Conservation (phyloP, 2,329 filamentous ascomycete genomes). For the Thielaviopsis musarum region DNA sequence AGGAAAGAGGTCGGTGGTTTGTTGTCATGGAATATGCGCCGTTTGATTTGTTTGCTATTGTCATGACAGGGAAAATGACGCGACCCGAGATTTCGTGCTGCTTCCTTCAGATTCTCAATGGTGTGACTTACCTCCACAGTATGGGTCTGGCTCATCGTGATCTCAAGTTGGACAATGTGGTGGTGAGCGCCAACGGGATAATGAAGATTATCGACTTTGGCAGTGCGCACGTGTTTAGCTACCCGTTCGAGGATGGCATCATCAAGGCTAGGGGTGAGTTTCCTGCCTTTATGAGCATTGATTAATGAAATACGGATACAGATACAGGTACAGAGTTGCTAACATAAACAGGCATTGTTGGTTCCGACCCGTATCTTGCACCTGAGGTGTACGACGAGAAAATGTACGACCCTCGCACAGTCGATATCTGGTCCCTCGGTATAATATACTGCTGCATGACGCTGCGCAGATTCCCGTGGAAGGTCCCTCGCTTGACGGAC, state of each 20-base stretch:
- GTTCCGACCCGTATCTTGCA: slow-evolving; percentile 87
- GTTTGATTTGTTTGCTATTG: slow-evolving; percentile 88
- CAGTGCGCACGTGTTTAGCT: slow-evolving; percentile 89
- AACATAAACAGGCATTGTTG: slow-evolving; percentile 38
- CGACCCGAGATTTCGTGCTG: slow-evolving; percentile 80
- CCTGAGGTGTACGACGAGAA: slow-evolving; percentile 90
- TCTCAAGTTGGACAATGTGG: slow-evolving; percentile 92
- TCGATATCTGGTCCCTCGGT: slow-evolving; percentile 94
- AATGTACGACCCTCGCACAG: slow-evolving; percentile 84
- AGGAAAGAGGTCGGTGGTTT: slow-evolving; percentile 88
- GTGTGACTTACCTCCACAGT: slow-evolving; percentile 84
- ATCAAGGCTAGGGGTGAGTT: slow-evolving; percentile 61
- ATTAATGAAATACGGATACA: background rate
- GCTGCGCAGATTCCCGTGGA: slow-evolving; percentile 88
- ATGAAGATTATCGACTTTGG: slow-evolving; percentile 99
- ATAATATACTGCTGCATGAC: slow-evolving; percentile 99
- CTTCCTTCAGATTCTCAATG: slow-evolving; percentile 87
- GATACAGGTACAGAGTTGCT: slow-evolving; percentile 8
- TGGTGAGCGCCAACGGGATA: slow-evolving; percentile 88
- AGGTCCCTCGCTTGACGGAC: slow-evolving; percentile 76
- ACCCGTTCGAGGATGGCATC: slow-evolving; percentile 85
- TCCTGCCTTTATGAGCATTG: no score
- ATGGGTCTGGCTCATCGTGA: slow-evolving; percentile 92
- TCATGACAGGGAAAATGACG: slow-evolving; percentile 97
- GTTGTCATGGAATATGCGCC: slow-evolving; percentile 99